These are phyloP conservation scores for Clavispora santaluciae DNA, from an alignment of 805 yeast genomes.

Conservation along the genomic window DNA sequence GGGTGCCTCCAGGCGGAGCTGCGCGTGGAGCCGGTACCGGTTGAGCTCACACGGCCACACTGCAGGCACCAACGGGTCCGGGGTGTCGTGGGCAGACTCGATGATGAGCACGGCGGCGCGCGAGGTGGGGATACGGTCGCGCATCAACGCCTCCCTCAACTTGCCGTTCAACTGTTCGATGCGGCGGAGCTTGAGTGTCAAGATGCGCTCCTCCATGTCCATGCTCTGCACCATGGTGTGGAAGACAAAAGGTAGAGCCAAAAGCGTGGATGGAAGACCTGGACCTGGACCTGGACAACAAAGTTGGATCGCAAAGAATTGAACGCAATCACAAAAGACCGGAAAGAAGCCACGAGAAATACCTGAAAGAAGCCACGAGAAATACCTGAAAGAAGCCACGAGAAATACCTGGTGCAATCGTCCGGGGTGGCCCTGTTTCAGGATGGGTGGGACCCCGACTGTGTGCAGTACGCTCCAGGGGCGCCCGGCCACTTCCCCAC, in stretches of 20 bases:
- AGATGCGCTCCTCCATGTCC: slow-evolving; percentile 35
- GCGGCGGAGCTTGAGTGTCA: slow-evolving; percentile 55
- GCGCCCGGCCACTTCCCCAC: too few species aligned
- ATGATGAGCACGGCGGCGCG: slow-evolving; percentile 50
- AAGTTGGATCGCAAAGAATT: too few species aligned
- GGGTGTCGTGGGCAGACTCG: slow-evolving; percentile 38
- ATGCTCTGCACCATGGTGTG: neutral
- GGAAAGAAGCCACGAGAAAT: too few species aligned
- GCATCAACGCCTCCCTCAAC: slow-evolving; percentile 45
- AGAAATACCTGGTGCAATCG: too few species aligned
- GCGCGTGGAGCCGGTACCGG: slow-evolving; percentile 25
- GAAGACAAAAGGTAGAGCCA: too few species aligned
- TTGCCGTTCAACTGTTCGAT: slow-evolving; percentile 53
- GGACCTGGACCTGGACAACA: too few species aligned
- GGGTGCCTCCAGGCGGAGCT: slow-evolving; percentile 10
- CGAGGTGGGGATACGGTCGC: slow-evolving; percentile 61
- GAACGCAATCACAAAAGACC: too few species aligned
- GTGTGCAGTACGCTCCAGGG: neutral
- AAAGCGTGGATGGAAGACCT: too few species aligned
- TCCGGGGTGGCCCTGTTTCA: neutral
- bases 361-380: too few species aligned
- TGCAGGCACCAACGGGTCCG: slow-evolving; percentile 44
- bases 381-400: too few species aligned
- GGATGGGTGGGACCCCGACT: neutral
- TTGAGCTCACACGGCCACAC: slow-evolving; percentile 40